These are phyloP conservation scores for Calonectria naviculata DNA, from an alignment of 2,329 filamentous ascomycete species.

Conservation along the genomic window DNA sequence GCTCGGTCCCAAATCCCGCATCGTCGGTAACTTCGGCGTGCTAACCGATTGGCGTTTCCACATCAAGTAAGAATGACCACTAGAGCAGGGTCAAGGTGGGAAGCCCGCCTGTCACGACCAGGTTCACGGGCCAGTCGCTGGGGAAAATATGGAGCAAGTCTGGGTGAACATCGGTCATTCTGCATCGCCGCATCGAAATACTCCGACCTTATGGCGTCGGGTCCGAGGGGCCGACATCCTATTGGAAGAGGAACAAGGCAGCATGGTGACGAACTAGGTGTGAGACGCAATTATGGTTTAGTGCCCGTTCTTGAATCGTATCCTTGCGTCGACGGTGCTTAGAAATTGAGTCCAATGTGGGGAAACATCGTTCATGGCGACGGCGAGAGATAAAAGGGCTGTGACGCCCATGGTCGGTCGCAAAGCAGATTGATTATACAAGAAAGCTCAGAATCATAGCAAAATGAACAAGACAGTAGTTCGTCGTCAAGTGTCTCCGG, in stretches of 20 bases:
- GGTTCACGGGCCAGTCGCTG: background rate
- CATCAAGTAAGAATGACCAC: background rate
- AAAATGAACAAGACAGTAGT: slow-evolving; percentile 30
- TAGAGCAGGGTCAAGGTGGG: background rate
- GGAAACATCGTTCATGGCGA: background rate
- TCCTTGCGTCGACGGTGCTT: background rate
- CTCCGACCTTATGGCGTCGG: background rate
- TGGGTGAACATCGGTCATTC: background rate
- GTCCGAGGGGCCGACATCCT: background rate
- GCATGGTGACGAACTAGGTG: background rate
- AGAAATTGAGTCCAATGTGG: background rate
- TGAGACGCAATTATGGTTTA: background rate
- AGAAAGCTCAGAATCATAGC: background rate
- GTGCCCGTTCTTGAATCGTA: background rate
- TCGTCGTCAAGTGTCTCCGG: slow-evolving; percentile 21
- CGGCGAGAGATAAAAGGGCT: background rate
- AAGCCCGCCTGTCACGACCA: background rate
- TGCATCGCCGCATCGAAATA: background rate
- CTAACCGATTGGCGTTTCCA: background rate
- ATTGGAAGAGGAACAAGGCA: background rate
- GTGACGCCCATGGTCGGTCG: background rate
- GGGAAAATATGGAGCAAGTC: background rate
- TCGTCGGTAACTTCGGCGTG: background rate
- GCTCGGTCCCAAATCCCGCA: background rate
- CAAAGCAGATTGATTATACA: background rate